These are phyloP conservation scores for Candida fluviatilis DNA, from an alignment of 805 yeast species.

Conservation along the genomic window DNA sequence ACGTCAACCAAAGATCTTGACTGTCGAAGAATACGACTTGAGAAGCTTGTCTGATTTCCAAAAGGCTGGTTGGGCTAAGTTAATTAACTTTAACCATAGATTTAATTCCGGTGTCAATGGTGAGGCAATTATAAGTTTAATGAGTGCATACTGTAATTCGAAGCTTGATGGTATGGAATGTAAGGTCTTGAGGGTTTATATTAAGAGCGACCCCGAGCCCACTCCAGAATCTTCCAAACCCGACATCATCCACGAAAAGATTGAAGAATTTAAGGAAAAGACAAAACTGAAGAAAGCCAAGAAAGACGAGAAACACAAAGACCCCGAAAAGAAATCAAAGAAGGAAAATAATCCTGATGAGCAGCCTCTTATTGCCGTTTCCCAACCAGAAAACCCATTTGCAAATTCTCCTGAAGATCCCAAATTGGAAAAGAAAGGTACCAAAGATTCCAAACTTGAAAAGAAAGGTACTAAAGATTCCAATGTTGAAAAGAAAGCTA, in stretches of 20 bases:
- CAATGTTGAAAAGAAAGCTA: no score
- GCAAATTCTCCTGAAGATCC: no score
- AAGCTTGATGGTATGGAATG: conserved; percentile 11
- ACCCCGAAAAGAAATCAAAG: conserved; percentile 4
- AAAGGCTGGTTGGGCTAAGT: conserved; percentile 15
- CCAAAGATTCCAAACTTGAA: no score
- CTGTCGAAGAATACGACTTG: conserved; percentile 13
- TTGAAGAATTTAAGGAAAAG: neutral
- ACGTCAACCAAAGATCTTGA: conserved; percentile 7
- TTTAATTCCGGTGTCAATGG: conserved; percentile 16
- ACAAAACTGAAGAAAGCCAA: neutral
- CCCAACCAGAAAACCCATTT: neutral
- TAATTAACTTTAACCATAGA: conserved; percentile 13
- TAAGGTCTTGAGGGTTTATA: conserved; percentile 14
- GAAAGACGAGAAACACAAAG: neutral
- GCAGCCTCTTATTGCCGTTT: no score
- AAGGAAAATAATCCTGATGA: conserved; percentile 1
- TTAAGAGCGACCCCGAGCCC: conserved; percentile 1
- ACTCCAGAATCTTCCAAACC: neutral
- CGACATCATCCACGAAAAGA: neutral
- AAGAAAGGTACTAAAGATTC: no score
- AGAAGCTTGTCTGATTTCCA: conserved; percentile 10
- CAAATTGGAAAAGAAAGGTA: no score
- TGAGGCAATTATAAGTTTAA: conserved; percentile 14
- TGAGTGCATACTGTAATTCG: conserved; percentile 13